Base-by-base conservation (phyloP, 352 stramenopile species). In the Globisporangium parvum region DNA sequence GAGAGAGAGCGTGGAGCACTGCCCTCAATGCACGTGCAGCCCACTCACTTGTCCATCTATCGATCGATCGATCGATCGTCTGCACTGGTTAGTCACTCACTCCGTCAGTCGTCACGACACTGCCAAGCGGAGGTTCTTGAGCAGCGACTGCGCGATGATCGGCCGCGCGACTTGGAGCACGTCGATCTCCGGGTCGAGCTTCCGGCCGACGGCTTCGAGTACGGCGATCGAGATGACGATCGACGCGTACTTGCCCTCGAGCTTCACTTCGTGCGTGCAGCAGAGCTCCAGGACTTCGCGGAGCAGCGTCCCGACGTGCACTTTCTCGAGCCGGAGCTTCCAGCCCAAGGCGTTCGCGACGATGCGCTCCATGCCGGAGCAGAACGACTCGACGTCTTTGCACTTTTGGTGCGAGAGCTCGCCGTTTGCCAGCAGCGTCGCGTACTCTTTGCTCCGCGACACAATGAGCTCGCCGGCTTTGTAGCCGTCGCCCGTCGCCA, bases 151-250 rank as follows among this genome's bases (percentile, higher is more conserved):
- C 6, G 94, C 72, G 50, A 98, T 91, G 65, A 98, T 93, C 6
- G 91, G 91, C 51, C 98, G 63, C 3, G 95, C 92, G 1, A 97
- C 76, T 12, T 74, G 65, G 33, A 97, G 63, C 41, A 98, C 81
- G 21, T 94, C 72, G 47, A 98, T 87, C 37, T 97, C 85, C 15
- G 91, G 91, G 68, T 98, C 86, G 9, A 98, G 65, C 31, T 91
- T 81, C 11, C 83, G 74, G 0, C 90, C 93, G 33, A 98, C 79
- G 17, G 88, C 92, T 63, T 98, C 94, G 47, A 98, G 85, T 51
- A 98, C 95, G 44, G 93, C 93, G 55, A 98, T 95, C 6, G 91
- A 96, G 42, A 98, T 80, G 20, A 96, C 88, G 50, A 96, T 95
- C 53, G 95, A 97, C 42, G 97, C 84, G 62, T 98, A 98, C 28